Conservation (phyloP, 2,329 filamentous ascomycete species). For the Aspergillus sp. region DNA sequence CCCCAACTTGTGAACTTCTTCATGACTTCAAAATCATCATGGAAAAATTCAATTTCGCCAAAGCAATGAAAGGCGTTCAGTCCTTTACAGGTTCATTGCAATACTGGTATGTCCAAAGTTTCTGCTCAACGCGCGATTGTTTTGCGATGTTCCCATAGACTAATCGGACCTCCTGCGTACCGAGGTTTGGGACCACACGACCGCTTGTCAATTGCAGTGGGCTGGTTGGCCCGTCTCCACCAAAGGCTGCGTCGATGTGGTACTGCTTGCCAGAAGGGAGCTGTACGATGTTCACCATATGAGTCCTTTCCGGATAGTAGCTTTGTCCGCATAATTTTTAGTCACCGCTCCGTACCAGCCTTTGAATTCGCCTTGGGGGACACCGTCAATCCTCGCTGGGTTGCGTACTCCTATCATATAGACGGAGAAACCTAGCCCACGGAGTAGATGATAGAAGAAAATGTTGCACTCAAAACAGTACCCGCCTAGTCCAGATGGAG, state of each 20-base stretch:
- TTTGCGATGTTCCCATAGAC: slow-evolving; percentile 54
- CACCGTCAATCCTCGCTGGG: slow-evolving; percentile 27
- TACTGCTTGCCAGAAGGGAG: slow-evolving; percentile 55
- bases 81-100: slow-evolving; percentile 38
- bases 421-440: slow-evolving; percentile 58
- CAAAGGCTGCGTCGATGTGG: slow-evolving; percentile 63
- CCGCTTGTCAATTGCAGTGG: slow-evolving; percentile 53
- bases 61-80: slow-evolving; percentile 51
- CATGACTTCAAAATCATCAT: slow-evolving; percentile 45
- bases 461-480: slow-evolving; percentile 66
- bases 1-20: slow-evolving; percentile 43
- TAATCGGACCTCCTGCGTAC: slow-evolving; percentile 60
- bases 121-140: slow-evolving; percentile 41
- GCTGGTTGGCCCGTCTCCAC: slow-evolving; percentile 62
- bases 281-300: slow-evolving; percentile 62
- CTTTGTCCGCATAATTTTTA: too few species aligned
- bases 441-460: slow-evolving; percentile 60
- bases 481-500: slow-evolving; percentile 51
- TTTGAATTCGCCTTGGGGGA: slow-evolving; percentile 32
- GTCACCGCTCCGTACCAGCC: slow-evolving; percentile 26
- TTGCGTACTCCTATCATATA: slow-evolving; percentile 59
- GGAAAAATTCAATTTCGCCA: slow-evolving; percentile 44
- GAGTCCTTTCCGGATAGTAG: slow-evolving; percentile 43
- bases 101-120: slow-evolving; percentile 59
- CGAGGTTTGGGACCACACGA: slow-evolving; percentile 53